Base-by-base conservation (phyloP, 495 filamentous ascomycete species). In the Talaromyces proteolyticus region DNA sequence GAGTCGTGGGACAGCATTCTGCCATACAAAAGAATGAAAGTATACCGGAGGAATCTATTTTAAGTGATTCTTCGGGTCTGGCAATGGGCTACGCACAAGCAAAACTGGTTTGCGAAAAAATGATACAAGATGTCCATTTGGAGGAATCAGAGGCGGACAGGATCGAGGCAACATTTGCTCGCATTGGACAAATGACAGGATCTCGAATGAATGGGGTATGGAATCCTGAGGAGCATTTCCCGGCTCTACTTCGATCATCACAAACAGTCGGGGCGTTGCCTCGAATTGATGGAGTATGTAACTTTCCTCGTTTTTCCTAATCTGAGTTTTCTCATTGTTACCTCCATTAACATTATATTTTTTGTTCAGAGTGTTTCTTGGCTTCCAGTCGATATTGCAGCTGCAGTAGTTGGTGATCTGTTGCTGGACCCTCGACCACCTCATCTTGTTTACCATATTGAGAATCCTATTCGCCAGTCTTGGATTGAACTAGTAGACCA, bases 401-500 rank as follows among this genome's bases (percentile, higher is more conserved):
- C 73, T 1, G 63, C 19, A n/a, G n/a, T 39, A 5, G 18, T 56
- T 6, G 14, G 10, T 4, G 50, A 56, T 2, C 41, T 56, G 2
- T 14, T 47, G 0, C 54, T 53, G 14, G 18, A n/a, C 8, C 38
- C 38, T 10, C 10, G 16, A 12, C 44, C 14, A 6, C 14, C 37
- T 18, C 24, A 24, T 11, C 63, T 67, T 1, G 47, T 74, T 49
- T 76, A 73, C 44, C 74, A 78, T 53, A 65, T 78, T 49, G 75
- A 79, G 5, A 79, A 77, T 41, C 74, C 74, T 0, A 53, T 67
- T 11, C 48, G 65, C 6, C 70, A 76, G 59, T 59, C 66, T 0
- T 79, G 74, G 74, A 26, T 36, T 0, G 62, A 73, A 21, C 12
- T 41, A 41, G 38, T 41, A 2, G 10, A 41, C 7, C 2, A 10